Base-by-base conservation (phyloP, 768 basidiomycete genomes). In the Leucocoprinus birnbaumii region DNA sequence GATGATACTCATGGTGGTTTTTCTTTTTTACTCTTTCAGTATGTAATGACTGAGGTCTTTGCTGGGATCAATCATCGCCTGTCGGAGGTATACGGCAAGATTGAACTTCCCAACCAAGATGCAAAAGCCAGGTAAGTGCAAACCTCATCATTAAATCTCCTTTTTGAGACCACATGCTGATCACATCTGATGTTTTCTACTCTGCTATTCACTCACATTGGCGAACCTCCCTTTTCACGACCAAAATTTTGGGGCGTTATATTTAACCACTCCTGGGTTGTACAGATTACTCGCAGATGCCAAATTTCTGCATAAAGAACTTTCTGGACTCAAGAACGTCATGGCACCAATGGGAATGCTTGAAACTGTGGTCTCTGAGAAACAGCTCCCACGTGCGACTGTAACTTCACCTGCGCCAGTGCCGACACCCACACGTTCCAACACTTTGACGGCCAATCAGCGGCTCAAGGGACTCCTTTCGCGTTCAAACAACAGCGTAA, bases 1-100 rank as follows among this genome's bases (percentile, higher is more conserved):
- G 54, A 34, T 49, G 16, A 51, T 53, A 18, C 51, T 51, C 31
- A 58, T 53, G 52, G 62, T 55, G 38, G 44, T 54, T 56, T 58
- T 51, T 49, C 56, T 26, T 42, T 55, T 34, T 14, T 48, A 19
- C 38, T 19, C 9, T 66, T 38, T 3, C 38, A 97, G 91, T 83
- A 82, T 67, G 93, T 99, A 66, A 95, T 98, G 91, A 83, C 86
- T 34, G 92, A 98, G 66, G 97, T 98, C 13, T 87, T 98, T 58
- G 90, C 90, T 18, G 87, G 92, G 13, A 94, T 98, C 70, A 94
- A 94, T 68, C 86, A 92, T 71, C 84, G 91, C 34, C 76, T 99
- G 19, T 86, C 86, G 37, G 92, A 95, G 64, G 93, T 94, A 66
- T 96, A 87, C 69, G 76, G 77, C 50, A 84, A 80, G 65, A 84